Evolutionary conservation across 2,329 filamentous ascomycete genomes (phyloP).

Genomic region (Talaromyces marneffei): DNA sequence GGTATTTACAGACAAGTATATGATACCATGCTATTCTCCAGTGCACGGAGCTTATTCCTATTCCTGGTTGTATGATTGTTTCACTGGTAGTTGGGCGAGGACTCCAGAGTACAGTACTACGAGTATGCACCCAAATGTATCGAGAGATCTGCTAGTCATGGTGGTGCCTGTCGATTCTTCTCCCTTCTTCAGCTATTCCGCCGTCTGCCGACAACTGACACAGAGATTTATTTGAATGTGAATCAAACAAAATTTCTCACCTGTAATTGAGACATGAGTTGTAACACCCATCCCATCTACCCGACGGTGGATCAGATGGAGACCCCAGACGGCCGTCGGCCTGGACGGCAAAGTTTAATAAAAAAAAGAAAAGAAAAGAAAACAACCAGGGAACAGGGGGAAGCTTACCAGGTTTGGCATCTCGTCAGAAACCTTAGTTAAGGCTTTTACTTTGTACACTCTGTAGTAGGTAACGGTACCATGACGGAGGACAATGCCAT

Average conservation of each 20-base stretch:
- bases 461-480: background rate
- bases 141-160: background rate
- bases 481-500: background rate
- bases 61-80: background rate
- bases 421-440: background rate
- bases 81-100: background rate
- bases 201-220: background rate
- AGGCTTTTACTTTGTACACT: too few relatives aligned
- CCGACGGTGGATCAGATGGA: background rate
- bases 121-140: background rate
- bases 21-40: background rate
- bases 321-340: background rate
- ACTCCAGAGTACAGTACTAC: too few relatives aligned
- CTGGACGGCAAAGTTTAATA: background rate
- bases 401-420: background rate
- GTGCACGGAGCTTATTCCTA: background rate
- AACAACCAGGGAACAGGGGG: background rate
- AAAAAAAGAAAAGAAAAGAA: too few relatives aligned
- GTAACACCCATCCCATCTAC: too few relatives aligned
- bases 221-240: too few relatives aligned
- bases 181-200: background rate
- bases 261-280: too few relatives aligned
- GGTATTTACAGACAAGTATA: background rate
- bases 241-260: too few relatives aligned
- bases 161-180: background rate